phyloP scores from a whole-genome alignment of 768 basidiomycete genomes.

The Lactifluus hygrophoroides region DNA sequence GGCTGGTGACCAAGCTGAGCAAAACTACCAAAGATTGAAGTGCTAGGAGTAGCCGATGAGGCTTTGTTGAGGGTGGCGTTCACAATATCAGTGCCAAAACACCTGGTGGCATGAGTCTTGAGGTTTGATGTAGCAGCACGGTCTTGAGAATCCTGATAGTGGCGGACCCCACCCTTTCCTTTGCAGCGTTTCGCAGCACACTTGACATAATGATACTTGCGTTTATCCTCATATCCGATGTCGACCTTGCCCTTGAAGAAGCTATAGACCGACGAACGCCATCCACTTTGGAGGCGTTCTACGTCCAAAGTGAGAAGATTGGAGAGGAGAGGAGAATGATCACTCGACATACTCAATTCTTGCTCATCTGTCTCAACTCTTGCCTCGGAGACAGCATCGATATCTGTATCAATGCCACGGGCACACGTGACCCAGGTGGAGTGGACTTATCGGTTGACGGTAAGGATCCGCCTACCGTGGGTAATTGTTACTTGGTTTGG shows the following conservation, averaged over 20 bases:
- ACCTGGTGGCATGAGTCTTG: neutral
- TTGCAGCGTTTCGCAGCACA: neutral
- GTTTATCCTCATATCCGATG: neutral
- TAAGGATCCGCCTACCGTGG: too few relatives aligned
- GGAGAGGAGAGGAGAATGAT: too few relatives aligned
- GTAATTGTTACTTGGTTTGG: too few relatives aligned
- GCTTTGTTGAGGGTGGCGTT: neutral
- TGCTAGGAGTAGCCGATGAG: too few relatives aligned
- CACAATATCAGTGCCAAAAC: neutral
- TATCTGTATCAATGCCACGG: too few relatives aligned
- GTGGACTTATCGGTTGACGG: too few relatives aligned
- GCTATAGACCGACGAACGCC: neutral
- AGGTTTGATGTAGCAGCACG: neutral
- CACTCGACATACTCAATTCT: neutral
- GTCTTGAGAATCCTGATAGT: neutral
- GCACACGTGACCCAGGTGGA: too few relatives aligned
- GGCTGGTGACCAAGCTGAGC: too few relatives aligned
- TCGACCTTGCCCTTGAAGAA: neutral
- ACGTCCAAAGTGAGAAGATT: too few relatives aligned
- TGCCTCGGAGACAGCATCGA: neutral
- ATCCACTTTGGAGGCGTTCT: too few relatives aligned
- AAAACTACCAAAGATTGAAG: too few relatives aligned
- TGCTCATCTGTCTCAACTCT: neutral
- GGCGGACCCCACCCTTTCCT: neutral
- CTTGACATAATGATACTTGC: neutral